Evolutionary conservation across 2,329 filamentous ascomycete species (phyloP), one percentile per base, ranked within the genome.

Genomic region (Colletotrichum musae): DNA sequence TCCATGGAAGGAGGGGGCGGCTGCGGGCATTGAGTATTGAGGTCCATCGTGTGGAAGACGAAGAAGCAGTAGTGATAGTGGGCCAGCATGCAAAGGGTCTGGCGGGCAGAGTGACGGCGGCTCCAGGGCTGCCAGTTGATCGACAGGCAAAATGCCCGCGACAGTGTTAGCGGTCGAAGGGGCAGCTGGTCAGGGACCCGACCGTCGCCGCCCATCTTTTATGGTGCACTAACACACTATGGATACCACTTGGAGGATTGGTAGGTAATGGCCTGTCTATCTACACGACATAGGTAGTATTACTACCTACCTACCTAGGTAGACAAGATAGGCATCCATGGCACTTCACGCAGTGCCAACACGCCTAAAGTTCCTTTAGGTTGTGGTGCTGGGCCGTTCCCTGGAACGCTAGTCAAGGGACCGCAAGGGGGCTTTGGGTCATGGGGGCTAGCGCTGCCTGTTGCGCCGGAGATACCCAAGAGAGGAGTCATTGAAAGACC

Each of bases 341-440:
- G 32, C 32, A 36, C 10, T 10, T 36, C 32, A 36, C 32, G 7
- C 32, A 36, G 32, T 36, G 32, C 32, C 32, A 32, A 36, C 32
- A 36, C 32, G 32, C 32, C 32, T 36, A 36, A 36, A 36, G 32
- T 36, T 9, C 32, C 32, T 36, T 36, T 36, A 36, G 32, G 32
- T 36, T 36, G 32, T 36, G 32, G 32, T 65, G 48, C 60, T 64
- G 36, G 65, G 65, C 43, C 32, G 16, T 56, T 54, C 54, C 66
- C 61, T 69, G 66, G 60, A 47, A 65, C 54, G 41, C 53, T 69
- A 65, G 43, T 43, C 45, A 61, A 69, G 61, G 66, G 66, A 59
- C 50, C 57, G 68, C 59, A 41, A 52, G 71, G 66, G 73, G 58
- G 58, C 36, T 58, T 60, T 28, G 58, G 24, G 59, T 16, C 39